phyloP scores from a whole-genome alignment of 495 filamentous ascomycete genomes.

The Trichoderma erinaceum region DNA sequence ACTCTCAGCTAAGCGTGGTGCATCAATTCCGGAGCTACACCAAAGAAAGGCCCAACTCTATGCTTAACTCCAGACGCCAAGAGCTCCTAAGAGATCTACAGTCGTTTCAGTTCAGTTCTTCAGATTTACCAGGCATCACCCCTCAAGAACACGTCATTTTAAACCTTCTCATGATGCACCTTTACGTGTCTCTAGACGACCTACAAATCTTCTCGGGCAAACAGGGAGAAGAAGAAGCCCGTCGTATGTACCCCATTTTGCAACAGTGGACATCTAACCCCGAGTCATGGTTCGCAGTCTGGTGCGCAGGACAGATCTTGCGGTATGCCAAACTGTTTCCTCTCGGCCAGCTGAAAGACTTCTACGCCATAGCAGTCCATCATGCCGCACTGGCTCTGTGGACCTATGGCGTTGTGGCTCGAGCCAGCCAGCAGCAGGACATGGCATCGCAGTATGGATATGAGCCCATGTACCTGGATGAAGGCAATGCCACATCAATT shows the following conservation, averaged over 20 bases:
- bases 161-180: slow-evolving; percentile 52
- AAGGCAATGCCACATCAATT: slow-evolving; percentile 35
- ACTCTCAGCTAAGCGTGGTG: slow-evolving; percentile 49
- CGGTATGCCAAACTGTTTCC: slow-evolving; percentile 46
- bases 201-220: slow-evolving; percentile 59
- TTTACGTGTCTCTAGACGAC: slow-evolving; percentile 57
- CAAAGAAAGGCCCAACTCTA: slow-evolving; percentile 32
- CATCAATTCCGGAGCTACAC: slow-evolving; percentile 23
- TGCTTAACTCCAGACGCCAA: slow-evolving; percentile 47
- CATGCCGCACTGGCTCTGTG: slow-evolving; percentile 56
- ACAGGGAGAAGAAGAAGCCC: slow-evolving; percentile 55
- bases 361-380: slow-evolving; percentile 54
- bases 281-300: slow-evolving; percentile 51
- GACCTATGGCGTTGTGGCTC: slow-evolving; percentile 49
- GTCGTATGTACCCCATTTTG: slow-evolving; percentile 45
- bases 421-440: slow-evolving; percentile 22
- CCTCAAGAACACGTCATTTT: slow-evolving; percentile 42
- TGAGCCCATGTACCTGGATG: slow-evolving; percentile 43
- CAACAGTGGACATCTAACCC: slow-evolving; percentile 46
- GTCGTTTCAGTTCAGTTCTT: slow-evolving; percentile 25
- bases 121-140: slow-evolving; percentile 27
- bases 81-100: slow-evolving; percentile 39
- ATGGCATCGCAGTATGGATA: slow-evolving; percentile 19
- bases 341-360: slow-evolving; percentile 45
- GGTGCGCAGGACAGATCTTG: slow-evolving; percentile 58